Evolutionary conservation across 352 stramenopile genomes (phyloP).

Genomic region (Phytopythium delawarense): DNA sequence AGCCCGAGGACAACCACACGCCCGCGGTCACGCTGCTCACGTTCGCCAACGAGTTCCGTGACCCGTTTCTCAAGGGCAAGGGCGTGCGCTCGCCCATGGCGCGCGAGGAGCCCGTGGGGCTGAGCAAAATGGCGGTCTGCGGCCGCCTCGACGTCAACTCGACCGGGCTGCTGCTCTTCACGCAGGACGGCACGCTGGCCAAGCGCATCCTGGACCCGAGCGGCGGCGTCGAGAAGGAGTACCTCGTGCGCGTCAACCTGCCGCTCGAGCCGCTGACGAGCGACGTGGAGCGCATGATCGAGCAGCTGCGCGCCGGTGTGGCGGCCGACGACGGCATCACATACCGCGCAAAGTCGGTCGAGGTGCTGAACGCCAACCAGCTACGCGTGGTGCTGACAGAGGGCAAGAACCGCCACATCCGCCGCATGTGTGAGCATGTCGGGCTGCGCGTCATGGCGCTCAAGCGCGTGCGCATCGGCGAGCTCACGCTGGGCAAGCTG

Average conservation of each 20-base stretch:
- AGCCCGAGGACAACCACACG: slow-evolving; percentile 60
- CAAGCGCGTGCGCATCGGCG: slow-evolving; percentile 89
- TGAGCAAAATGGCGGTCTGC: slow-evolving; percentile 82
- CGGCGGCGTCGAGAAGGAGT: slow-evolving; percentile 78
- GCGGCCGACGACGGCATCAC: slow-evolving; percentile 53
- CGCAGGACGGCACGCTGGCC: slow-evolving; percentile 67
- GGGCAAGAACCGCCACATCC: slow-evolving; percentile 95
- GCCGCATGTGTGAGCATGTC: slow-evolving; percentile 93
- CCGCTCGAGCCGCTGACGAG: slow-evolving; percentile 39
- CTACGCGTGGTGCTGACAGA: slow-evolving; percentile 90
- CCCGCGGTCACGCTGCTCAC: slow-evolving; percentile 74
- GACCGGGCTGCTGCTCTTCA: slow-evolving; percentile 77
- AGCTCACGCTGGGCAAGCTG: slow-evolving; percentile 75
- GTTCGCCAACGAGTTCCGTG: slow-evolving; percentile 68
- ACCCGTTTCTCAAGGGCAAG: slow-evolving; percentile 11
- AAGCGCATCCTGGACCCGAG: slow-evolving; percentile 78
- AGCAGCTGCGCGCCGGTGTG: slow-evolving; percentile 47
- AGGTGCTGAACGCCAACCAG: slow-evolving; percentile 79
- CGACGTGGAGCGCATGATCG: slow-evolving; percentile 27
- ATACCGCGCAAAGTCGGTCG: slow-evolving; percentile 73
- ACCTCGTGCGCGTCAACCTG: slow-evolving; percentile 71
- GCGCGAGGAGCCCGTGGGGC: slow-evolving; percentile 40
- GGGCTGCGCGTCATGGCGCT: slow-evolving; percentile 88
- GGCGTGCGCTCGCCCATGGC: slow-evolving; percentile 14
- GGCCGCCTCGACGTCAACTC: slow-evolving; percentile 83